These are phyloP conservation scores for Apiospora sp. DNA, from an alignment of 2,329 filamentous ascomycete species.

Conservation along the genomic window DNA sequence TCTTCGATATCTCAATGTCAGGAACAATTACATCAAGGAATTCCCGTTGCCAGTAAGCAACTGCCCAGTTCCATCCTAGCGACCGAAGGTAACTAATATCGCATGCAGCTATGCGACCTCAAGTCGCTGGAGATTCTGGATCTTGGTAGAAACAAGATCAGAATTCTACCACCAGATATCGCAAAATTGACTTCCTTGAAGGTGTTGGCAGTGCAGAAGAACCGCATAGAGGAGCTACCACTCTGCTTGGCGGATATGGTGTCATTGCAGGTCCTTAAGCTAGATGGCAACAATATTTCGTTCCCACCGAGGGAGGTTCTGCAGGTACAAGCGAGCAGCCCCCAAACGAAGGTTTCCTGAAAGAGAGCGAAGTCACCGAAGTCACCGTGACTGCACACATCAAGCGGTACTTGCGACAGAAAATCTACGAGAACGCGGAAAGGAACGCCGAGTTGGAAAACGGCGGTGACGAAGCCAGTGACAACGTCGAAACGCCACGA, in stretches of 20 bases:
- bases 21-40: conserved; percentile 76
- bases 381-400: conserved; percentile 67
- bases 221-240: conserved; percentile 85
- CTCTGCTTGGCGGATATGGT: conserved; percentile 88
- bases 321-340: conserved; percentile 63
- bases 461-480: conserved; percentile 69
- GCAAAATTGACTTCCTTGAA: conserved; percentile 84
- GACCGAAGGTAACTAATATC: conserved; percentile 31
- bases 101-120: conserved; percentile 79
- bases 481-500: conserved; percentile 82
- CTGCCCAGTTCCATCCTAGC: neutral
- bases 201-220: conserved; percentile 86
- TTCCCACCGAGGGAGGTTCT: conserved; percentile 79
- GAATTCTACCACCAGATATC: conserved; percentile 79
- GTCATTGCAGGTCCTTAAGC: conserved; percentile 86
- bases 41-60: conserved; percentile 62
- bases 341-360: conserved; percentile 63
- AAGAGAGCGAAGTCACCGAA: conserved; percentile 71
- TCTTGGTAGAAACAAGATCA: conserved; percentile 86
- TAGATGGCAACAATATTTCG: conserved; percentile 85
- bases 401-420: conserved; percentile 66
- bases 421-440: conserved; percentile 54
- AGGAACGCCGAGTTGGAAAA: conserved; percentile 61
- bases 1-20: conserved; percentile 80
- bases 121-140: conserved; percentile 91